Base-by-base conservation (phyloP, 2,329 filamentous ascomycete genomes). In the Eutypella sp. region DNA sequence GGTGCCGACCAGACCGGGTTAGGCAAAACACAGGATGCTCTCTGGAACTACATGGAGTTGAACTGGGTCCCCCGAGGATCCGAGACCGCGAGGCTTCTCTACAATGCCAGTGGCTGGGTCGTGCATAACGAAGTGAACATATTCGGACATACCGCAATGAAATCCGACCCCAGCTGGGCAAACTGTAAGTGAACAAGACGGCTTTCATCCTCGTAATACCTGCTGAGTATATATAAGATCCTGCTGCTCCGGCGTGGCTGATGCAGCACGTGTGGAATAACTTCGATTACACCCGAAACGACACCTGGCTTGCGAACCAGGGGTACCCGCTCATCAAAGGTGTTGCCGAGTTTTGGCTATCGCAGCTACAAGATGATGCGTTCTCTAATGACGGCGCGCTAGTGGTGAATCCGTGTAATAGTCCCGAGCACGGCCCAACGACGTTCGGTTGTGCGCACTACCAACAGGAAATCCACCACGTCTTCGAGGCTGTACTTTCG, bases 181-280 rank as follows among this genome's bases (percentile, higher is more conserved):
- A 55, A 66, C 31, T 67, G 64, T 62, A 36, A 49, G 57, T 53
- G 19, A 20, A 25, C 23, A 18, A 44, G n/a, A 41, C 38, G 7
- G 16, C 29, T 18, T 23, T 36, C 11, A 43, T 13, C 10, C 3
- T 27, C 69, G 13, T 7, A 15, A 25, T 58, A 64, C 29, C 71
- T 71, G 57, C 69, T 66, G 22, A 23, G 23, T 39, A 9, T 10
- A 53, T 57, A 36, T n/a, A 33, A 62, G 58, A 74, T 51, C 67
- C 72, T 23, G 72, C 69, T 0, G 66, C 73, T 0, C 70, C 73
- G 1, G 75, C 76, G 1, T 83, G 79, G 79, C 73, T 81, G 66
- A 79, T 79, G 69, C 74, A 78, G 47, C 76, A 82, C 50, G 73
- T 82, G 2, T 76, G 70, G 61, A 77, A 82, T 47, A 70, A 76